These are phyloP conservation scores for Naganishia onofrii DNA, from an alignment of 768 basidiomycete genomes.

Conservation along the genomic window DNA sequence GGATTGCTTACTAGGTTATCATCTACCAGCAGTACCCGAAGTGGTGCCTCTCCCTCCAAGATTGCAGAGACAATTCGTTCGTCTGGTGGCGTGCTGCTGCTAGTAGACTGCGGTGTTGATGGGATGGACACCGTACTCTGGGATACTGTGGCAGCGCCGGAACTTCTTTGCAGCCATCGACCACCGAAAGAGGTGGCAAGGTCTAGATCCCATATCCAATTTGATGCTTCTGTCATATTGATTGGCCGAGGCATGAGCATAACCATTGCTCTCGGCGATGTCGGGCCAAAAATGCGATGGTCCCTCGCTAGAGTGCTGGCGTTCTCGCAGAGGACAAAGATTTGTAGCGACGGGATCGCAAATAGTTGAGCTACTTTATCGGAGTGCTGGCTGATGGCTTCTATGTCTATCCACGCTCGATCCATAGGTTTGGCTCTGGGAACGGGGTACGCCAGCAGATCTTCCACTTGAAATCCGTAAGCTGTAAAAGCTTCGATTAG, in stretches of 20 bases:
- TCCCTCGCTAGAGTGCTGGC: background rate
- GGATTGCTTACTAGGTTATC: constrained; percentile 22
- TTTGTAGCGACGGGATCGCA: constrained; percentile 4
- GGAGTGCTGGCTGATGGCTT: background rate
- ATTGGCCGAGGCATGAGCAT: constrained; percentile 24
- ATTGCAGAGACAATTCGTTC: background rate
- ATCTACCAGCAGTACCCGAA: constrained; percentile 22
- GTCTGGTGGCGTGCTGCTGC: constrained; percentile 7
- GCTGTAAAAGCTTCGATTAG: constrained; percentile 8
- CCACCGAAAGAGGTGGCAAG: constrained; percentile 2
- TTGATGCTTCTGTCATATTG: constrained; percentile 11
- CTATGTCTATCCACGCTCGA: constrained; percentile 24
- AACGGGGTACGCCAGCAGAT: background rate
- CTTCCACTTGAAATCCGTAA: constrained; percentile 16
- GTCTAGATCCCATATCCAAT: background rate
- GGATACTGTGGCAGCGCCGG: background rate
- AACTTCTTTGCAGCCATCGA: background rate
- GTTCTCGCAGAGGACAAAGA: constrained; percentile 24
- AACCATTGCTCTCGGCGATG: background rate
- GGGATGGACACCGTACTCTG: background rate
- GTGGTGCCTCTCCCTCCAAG: background rate
- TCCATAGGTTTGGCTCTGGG: background rate
- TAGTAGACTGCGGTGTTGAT: background rate
- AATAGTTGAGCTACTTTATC: constrained; percentile 7
- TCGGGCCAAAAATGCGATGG: background rate